Evolutionary conservation across 768 basidiomycete species (phyloP), one percentile per base, ranked within the genome.

Genomic region (Sutorius australiensis): DNA sequence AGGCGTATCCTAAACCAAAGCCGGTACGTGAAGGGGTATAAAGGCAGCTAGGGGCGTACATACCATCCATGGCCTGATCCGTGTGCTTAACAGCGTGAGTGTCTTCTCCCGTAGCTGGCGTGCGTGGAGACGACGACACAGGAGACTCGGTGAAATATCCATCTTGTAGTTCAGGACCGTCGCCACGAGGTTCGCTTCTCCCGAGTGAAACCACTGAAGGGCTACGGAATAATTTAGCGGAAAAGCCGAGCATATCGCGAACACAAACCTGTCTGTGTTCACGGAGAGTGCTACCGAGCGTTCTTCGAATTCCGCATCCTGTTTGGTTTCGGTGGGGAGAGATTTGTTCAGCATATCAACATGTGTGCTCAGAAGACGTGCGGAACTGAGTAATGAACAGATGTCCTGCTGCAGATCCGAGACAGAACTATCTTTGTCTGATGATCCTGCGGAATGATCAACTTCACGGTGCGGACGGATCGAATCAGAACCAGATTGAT

Each of bases 261-360:
- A 40, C 7, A 34, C 31, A 30, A 33, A 59, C 58, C 33, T n/a
- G 12, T 58, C 30, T n/a, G 45, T 27, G 14, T 50, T 41, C 17
- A 21, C 17, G 37, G 47, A 41, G 5, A 49, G 3, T 0, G 32
- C 16, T 3, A 17, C 46, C 3, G 2, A 24, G 13, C 40, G 40
- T 16, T 36, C 45, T 32, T 50, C 14, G 5, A n/a, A 31, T 30
- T 33, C 53, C 3, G 34, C 41, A 8, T 48, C 36, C 14, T 32
- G 39, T 33, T 44, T 3, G 9, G 33, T 13, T 8, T 39, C 19
- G 16, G 5, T 1, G 6, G 21, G 9, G 32, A 39, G 36, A 38
- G 42, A 32, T 32, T 36, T 42, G 10, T 6, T 32, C 2, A 12
- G 31, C 13, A 14, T 19, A 24, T 52, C 17, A 17, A 46, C 10